Conservation (phyloP, 331 rosid species). For the Telfairia occidentalis region DNA sequence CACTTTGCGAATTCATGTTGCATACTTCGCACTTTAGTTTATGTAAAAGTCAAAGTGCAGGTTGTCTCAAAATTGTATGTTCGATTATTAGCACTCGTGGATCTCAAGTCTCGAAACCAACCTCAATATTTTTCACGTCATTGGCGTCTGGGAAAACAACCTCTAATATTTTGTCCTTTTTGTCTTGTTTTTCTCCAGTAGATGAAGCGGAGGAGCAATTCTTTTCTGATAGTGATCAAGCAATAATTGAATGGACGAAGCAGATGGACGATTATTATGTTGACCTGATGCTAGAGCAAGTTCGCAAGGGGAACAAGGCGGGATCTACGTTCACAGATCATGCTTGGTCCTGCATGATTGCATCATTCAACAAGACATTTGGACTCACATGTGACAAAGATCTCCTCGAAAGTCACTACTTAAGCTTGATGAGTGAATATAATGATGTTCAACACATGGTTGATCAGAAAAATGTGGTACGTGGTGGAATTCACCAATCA, state of each 20-base stretch:
- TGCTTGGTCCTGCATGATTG: constrained; percentile 30
- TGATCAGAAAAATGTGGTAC: constrained; percentile 22
- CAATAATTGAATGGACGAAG: constrained; percentile 27
- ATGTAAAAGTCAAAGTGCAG: not conserved
- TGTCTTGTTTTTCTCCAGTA: constrained; percentile 5
- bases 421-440: constrained; percentile 23
- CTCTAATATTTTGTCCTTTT: not conserved
- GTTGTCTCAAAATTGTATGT: not conserved
- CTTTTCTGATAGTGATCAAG: constrained; percentile 14
- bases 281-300: constrained; percentile 25
- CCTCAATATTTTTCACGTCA: not conserved
- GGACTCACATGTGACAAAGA: constrained; percentile 18
- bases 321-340: constrained; percentile 19
- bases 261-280: constrained; percentile 24
- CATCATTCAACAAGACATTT: constrained; percentile 22
- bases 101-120: not conserved
- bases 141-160: not conserved
- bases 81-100: not conserved
- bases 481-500: constrained; percentile 18
- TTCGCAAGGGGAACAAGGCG: constrained; percentile 22
- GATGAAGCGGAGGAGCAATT: constrained; percentile 26
- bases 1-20: not conserved
- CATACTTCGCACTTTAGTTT: not conserved
- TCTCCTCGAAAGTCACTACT: constrained; percentile 19
- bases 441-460: constrained; percentile 17